These are phyloP conservation scores for Chenopodium album DNA, from an alignment of 148 eudicot species.

Conservation along the genomic window DNA sequence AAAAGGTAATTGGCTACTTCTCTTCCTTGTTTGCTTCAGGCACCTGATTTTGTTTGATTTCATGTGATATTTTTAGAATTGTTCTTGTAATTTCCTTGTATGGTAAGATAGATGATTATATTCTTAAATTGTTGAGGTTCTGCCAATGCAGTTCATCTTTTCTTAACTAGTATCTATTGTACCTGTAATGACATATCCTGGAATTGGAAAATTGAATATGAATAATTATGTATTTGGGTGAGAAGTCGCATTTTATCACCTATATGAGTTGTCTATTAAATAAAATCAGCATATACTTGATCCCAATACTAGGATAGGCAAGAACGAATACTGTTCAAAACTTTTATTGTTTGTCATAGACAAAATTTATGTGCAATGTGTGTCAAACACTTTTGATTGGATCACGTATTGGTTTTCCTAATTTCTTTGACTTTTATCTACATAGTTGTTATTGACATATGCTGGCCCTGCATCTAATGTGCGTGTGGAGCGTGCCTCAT, in stretches of 20 bases:
- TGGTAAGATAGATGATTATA: neutral
- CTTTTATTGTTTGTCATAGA: neutral
- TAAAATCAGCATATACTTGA: neutral
- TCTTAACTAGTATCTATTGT: neutral
- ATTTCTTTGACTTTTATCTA: neutral
- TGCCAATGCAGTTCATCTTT: neutral
- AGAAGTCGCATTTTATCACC: neutral
- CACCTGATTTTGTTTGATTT: constrained; percentile 10
- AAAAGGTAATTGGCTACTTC: constrained; percentile 54
- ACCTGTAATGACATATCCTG: neutral
- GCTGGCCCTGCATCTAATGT: constrained; percentile 91
- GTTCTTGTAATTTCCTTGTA: neutral
- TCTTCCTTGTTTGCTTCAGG: neutral
- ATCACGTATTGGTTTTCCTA: neutral
- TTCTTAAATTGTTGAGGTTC: neutral
- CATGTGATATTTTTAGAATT: constrained; percentile 3
- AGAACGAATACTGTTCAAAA: neutral
- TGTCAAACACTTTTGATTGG: neutral
- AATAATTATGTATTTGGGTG: neutral
- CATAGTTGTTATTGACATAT: constrained; percentile 71
- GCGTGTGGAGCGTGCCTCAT: constrained; percentile 73
- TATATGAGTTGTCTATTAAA: neutral
- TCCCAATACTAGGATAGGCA: neutral
- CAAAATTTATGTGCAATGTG: neutral
- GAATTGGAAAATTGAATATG: neutral